Conservation (phyloP, 306 rosid species). For the Abrus precatorius region DNA sequence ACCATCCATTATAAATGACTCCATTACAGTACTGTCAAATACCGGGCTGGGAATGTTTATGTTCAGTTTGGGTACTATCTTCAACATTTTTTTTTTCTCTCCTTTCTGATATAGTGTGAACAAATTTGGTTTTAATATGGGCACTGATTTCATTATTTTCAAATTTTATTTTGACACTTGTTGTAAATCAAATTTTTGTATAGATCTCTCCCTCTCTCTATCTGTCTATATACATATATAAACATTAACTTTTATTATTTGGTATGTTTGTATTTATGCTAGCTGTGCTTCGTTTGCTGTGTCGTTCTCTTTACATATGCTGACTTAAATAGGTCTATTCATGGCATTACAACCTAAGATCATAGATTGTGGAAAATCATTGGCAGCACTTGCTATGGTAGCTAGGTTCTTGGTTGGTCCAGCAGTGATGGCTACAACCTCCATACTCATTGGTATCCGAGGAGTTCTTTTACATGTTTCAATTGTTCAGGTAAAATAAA, state of each 20-base stretch:
- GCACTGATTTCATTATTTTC: neutral
- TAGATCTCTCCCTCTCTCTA: too few relatives aligned
- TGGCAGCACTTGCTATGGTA: conserved; percentile 39
- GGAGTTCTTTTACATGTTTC: conserved; percentile 49
- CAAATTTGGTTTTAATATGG: neutral
- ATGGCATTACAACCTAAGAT: conserved; percentile 47
- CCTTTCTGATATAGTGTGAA: neutral
- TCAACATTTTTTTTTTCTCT: neutral
- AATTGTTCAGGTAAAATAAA: conserved; percentile 41
- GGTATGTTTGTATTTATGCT: too few relatives aligned
- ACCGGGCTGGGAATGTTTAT: conserved; percentile 44
- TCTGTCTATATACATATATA: too few relatives aligned
- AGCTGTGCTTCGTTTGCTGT: too few relatives aligned
- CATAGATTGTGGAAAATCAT: conserved; percentile 47
- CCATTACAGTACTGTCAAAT: conserved; percentile 42
- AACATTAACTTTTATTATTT: too few relatives aligned
- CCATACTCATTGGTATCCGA: conserved; percentile 35
- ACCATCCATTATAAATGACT: conserved; percentile 33
- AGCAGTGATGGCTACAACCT: conserved; percentile 37
- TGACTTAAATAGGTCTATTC: conserved; percentile 43
- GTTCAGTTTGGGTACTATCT: neutral
- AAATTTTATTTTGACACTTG: neutral
- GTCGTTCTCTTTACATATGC: too few relatives aligned
- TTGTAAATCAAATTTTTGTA: too few relatives aligned
- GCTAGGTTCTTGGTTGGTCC: conserved; percentile 46